Evolutionary conservation across 257 asterid species (phyloP), one percentile per base, ranked within the genome.

Genomic region (Solanum okadae): DNA sequence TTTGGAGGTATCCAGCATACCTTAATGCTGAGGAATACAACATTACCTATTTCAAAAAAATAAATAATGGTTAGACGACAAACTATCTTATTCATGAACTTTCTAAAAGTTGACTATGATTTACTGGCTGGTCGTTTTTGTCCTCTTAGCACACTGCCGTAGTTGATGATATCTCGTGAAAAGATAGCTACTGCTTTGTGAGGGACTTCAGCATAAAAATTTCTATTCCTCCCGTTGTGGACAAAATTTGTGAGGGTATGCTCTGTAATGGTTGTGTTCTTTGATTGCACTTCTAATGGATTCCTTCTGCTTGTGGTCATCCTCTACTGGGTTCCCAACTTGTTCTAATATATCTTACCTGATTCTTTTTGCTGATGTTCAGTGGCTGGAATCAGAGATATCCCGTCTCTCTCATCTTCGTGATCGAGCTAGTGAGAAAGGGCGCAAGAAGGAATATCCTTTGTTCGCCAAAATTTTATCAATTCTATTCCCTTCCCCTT

Each of bases 391-490:
- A 90, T 90, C 99, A 79, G 99, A 97, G 93, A 88, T 89, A 81
- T 77, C 90, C 92, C 95, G 99, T 92, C 95, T 97, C 86, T 91
- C 95, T 90, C 98, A 97, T 94, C 98, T 97, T 89, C 95, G 99
- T 91, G 99, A 97, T 91, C 94, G 99, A 38, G 99, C 99, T 77
- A 97, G 99, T 89, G 99, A 96, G 90, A 88, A 93, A 91, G 99
- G 99, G 89, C 99, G 94, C 76, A 93, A 96, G 89, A 97, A 97
- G 85, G 99, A 96, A 97, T 97, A 96, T 97, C 99, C 99, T 97
- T 96, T 91, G 42, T 86, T 27, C 35, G 38, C 87, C 42, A 40
- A 73, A 25, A 87, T 42, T 72, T 46, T 89, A 76, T 81, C 70
- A 18, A 44, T 49, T 81, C 86, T 49, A 29, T 81, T 29, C 20